A percentile compares a stretch with the other conserved stretches of the same genome.
These are phyloP conservation scores for Orbilia blumenaviensis DNA, from an alignment of 2,329 filamentous ascomycete genomes.

Conservation along the genomic window DNA sequence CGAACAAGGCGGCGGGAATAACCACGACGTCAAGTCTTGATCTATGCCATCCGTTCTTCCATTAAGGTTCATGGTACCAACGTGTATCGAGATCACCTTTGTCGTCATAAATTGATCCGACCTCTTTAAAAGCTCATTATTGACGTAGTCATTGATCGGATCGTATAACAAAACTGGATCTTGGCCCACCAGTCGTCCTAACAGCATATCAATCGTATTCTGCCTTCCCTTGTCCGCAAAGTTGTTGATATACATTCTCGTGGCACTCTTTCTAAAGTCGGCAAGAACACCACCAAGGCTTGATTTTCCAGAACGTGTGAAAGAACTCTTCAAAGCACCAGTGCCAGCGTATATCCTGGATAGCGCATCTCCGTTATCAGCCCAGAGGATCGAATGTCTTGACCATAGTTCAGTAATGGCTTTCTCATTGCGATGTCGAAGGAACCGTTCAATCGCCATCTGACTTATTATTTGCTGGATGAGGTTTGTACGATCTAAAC, in stretches of 20 bases:
- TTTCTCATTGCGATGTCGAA: conserved; percentile 75
- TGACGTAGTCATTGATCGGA: conserved; percentile 93
- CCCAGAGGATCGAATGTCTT: conserved; percentile 91
- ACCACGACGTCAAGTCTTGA: conserved; percentile 84
- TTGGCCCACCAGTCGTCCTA: conserved; percentile 61
- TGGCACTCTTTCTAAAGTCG: conserved; percentile 94
- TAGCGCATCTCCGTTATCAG: conserved; percentile 92
- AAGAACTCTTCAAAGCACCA: conserved; percentile 92
- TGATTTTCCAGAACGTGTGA: conserved; percentile 94
- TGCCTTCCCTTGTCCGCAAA: conserved; percentile 93
- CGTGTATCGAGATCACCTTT: conserved; percentile 69
- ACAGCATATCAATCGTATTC: conserved; percentile 90
- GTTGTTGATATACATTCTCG: conserved; percentile 95
- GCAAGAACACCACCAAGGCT: conserved; percentile 90
- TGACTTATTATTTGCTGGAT: conserved; percentile 95
- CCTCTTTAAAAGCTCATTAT: conserved; percentile 74
- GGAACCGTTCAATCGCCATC: conserved; percentile 87
- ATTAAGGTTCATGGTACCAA: conserved; percentile 95
- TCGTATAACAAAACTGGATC: conserved; percentile 52
- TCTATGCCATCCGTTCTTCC: conserved; percentile 80
- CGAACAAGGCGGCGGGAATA: conserved; percentile 74
- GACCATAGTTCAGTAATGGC: conserved; percentile 86
- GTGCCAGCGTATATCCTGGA: conserved; percentile 97
- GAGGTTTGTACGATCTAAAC: conserved; percentile 91
- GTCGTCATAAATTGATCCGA: conserved; percentile 54